Base-by-base conservation (phyloP, 2,329 filamentous ascomycete species). In the Aspergillus oerlinghausenensis region DNA sequence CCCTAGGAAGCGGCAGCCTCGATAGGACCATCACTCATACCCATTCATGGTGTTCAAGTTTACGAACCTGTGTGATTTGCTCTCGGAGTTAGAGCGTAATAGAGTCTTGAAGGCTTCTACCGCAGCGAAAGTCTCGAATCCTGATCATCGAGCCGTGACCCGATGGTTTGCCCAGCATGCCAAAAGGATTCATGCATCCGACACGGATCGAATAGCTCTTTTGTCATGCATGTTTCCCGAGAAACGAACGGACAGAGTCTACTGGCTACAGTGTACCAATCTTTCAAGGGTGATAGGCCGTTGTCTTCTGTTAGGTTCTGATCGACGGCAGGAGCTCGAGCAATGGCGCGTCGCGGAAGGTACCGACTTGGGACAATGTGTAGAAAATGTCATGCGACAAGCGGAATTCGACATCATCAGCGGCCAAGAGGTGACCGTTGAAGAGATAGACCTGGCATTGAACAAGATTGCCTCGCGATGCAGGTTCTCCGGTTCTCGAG, bases 211-310 rank as follows among this genome's bases (percentile, higher is more conserved):
- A 1, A 76, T 83, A 1, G 87, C 89, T 2, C 75, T 96, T 1
- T 77, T 96, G 0, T 92, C 89, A 1, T 86, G 87, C 2, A 73
- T 97, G 0, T 81, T 95, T 0, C 90, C 92, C 0, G 87, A 92
- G 60, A 86, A 82, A 61, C 81, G 91, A 53, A 86, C 85, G 2
- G 91, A 96, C 67, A 83, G 90, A 28, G 88, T 93, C 1, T 96
- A 92, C 69, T 82, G 80, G 40, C 78, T 96, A 1, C 84, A 89
- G 66, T 77, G 83, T 29, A 67, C 65, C 5, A 79, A 77, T 0
- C 77, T 96, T 0, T 83, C 86, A 55, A 84, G 81, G 52, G 82
- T 90, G n/a, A 79, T 96, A 17, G 83, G 81, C 3, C 82, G 86
- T 32, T 83, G 84, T 21, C 78, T 93, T n/a, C 73, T 81, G 4